Conservation (phyloP, 2,329 filamentous ascomycete species). For the Ophiocordyceps unilateralis region DNA sequence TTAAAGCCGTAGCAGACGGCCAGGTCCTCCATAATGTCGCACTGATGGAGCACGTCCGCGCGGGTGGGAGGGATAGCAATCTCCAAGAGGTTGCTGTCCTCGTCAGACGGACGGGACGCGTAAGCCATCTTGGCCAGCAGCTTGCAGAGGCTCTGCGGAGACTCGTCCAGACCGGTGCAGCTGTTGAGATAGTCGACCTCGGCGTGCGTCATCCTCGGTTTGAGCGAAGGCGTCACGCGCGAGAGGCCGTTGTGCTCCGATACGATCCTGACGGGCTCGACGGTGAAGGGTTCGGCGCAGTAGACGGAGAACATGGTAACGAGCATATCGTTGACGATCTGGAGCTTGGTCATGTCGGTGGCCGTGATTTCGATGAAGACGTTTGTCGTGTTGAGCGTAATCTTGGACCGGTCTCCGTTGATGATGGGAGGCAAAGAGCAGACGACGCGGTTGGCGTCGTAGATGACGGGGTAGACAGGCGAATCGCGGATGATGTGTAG, state of each 20-base stretch:
- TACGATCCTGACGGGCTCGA: slow-evolving; percentile 84
- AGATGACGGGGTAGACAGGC: slow-evolving; percentile 89
- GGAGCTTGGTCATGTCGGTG: slow-evolving; percentile 87
- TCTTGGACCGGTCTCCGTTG: slow-evolving; percentile 95
- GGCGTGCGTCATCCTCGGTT: slow-evolving; percentile 59
- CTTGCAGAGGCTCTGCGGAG: slow-evolving; percentile 57
- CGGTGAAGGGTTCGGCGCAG: slow-evolving; percentile 71
- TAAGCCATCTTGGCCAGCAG: slow-evolving; percentile 83
- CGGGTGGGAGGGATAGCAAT: slow-evolving; percentile 76
- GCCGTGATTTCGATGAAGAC: slow-evolving; percentile 96
- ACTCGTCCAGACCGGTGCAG: slow-evolving; percentile 68
- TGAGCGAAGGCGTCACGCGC: slow-evolving; percentile 63
- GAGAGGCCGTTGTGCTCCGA: slow-evolving; percentile 81
- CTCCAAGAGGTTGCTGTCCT: slow-evolving; percentile 54
- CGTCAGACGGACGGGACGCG: slow-evolving; percentile 55
- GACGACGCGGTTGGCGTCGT: slow-evolving; percentile 71
- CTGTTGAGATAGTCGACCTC: slow-evolving; percentile 89
- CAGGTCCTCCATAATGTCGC: slow-evolving; percentile 97
- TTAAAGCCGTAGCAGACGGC: slow-evolving; percentile 98
- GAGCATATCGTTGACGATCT: slow-evolving; percentile 89
- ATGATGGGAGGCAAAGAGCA: slow-evolving; percentile 96
- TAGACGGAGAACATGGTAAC: slow-evolving; percentile 96
- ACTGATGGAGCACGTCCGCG: slow-evolving; percentile 89
- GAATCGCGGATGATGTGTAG: slow-evolving; percentile 90
- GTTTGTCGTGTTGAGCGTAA: slow-evolving; percentile 77